Evolutionary conservation across 2,329 filamentous ascomycete species (phyloP).

Genomic region (Simplicillium sp.): DNA sequence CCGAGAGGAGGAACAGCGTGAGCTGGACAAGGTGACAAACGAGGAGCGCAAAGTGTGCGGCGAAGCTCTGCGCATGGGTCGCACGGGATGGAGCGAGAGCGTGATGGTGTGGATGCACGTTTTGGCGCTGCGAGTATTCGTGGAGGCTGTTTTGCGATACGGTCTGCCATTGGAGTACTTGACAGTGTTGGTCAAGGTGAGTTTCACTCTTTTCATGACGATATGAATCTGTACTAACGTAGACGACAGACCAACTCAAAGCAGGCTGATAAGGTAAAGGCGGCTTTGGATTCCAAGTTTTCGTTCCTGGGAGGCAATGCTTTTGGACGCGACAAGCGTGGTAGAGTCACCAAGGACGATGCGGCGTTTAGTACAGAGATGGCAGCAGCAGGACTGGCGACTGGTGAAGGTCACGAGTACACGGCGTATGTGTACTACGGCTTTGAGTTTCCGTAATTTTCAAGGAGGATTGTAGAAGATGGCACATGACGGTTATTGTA

Average conservation of each 20-base stretch:
- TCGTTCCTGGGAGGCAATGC: conserved; percentile 93
- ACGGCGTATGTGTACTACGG: conserved; percentile 97
- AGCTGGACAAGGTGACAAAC: conserved; percentile 70
- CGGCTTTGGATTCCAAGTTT: conserved; percentile 73
- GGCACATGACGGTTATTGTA: conserved; percentile 2
- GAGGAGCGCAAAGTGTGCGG: conserved; percentile 91
- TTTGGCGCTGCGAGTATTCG: conserved; percentile 83
- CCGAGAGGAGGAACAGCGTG: conserved; percentile 77
- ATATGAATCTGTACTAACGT: neutral
- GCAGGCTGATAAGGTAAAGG: conserved; percentile 66
- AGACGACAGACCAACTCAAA: conserved; percentile 69
- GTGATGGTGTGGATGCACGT: conserved; percentile 97
- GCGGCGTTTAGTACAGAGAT: conserved; percentile 70
- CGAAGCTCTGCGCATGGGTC: conserved; percentile 75
- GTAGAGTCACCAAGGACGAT: conserved; percentile 84
- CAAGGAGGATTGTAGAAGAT: neutral
- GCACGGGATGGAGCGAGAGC: conserved; percentile 91
- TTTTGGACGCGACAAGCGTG: conserved; percentile 88
- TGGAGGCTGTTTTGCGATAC: conserved; percentile 95
- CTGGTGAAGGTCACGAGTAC: conserved; percentile 72
- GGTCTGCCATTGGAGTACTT: conserved; percentile 87
- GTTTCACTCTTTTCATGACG: conserved; percentile 15
- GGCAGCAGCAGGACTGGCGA: conserved; percentile 60
- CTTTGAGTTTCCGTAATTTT: conserved; percentile 61
- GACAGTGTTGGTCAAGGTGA: conserved; percentile 73